Evolutionary conservation across 1,139 yeast species (phyloP).

Genomic region (Kodamaea sp.): DNA sequence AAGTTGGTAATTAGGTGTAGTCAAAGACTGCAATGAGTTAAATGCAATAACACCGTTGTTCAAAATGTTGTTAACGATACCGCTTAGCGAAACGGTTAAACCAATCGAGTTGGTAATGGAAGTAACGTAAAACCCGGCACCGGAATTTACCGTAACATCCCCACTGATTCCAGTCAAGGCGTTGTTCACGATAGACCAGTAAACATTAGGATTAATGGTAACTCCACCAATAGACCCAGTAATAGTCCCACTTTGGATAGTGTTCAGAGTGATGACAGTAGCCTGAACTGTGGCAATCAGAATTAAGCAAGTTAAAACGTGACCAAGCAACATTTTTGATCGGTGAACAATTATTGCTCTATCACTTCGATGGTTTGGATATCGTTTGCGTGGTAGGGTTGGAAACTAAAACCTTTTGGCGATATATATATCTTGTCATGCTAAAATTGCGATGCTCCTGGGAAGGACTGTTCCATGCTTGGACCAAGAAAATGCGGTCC

Average conservation of each 20-base stretch:
- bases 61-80: constrained; percentile 7
- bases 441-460: not conserved
- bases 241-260: constrained; percentile 7
- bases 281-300: constrained; percentile 3
- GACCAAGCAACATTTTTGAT: constrained; percentile 3
- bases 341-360: too few species aligned
- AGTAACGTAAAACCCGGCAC: constrained; percentile 15
- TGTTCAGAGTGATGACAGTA: constrained; percentile 1
- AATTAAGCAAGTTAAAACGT: constrained; percentile 1
- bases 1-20: constrained; percentile 11
- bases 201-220: constrained; percentile 14
- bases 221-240: constrained; percentile 11
- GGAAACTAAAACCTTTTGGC: not conserved
- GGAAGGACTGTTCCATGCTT: not conserved
- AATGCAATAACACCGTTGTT: constrained; percentile 15
- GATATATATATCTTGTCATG: not conserved
- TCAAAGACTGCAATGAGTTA: constrained; percentile 12
- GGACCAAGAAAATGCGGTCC: not conserved
- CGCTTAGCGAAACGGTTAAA: constrained; percentile 11
- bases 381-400: not conserved
- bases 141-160: constrained; percentile 12
- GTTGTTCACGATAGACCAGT: constrained; percentile 16
- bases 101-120: constrained; percentile 10
- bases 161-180: constrained; percentile 13
- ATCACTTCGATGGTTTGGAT: not conserved